Evolutionary conservation across 2,329 filamentous ascomycete species (phyloP).

Genomic region (Cryphonectria parasitica): DNA sequence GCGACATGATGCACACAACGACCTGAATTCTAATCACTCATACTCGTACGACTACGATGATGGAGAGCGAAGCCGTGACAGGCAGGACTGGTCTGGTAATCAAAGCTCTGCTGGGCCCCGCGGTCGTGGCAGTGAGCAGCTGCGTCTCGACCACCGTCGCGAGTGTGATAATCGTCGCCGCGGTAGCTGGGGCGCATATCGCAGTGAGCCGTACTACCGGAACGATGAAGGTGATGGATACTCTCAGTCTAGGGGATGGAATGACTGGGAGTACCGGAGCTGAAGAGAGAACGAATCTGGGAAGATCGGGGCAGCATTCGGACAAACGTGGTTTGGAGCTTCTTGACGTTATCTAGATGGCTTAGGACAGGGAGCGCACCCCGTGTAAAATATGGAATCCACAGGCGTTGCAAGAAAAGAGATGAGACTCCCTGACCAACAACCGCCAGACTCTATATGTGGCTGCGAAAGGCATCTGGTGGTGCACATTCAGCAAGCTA

Average conservation of each 20-base stretch:
- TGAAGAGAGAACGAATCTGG: conserved; percentile 2
- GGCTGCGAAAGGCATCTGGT: not conserved
- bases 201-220: not conserved
- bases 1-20: conserved; percentile 16
- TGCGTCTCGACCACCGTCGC: not conserved
- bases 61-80: conserved; percentile 2
- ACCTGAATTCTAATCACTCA: not conserved
- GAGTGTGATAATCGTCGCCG: not conserved
- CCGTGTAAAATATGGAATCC: conserved; percentile 2
- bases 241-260: not conserved
- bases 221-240: not conserved
- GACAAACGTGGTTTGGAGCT: not conserved
- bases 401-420: not conserved
- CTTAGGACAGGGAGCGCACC: conserved; percentile 2
- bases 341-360: not conserved
- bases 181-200: not conserved
- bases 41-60: not conserved
- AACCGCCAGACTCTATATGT: not conserved
- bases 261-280: not conserved
- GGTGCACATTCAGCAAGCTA: not conserved
- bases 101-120: not conserved
- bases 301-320: not conserved
- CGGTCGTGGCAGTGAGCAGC: not conserved
- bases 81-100: not conserved
- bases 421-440: not conserved